Evolutionary conservation across 768 basidiomycete species (phyloP).

Genomic region (Cyathus striatus): DNA sequence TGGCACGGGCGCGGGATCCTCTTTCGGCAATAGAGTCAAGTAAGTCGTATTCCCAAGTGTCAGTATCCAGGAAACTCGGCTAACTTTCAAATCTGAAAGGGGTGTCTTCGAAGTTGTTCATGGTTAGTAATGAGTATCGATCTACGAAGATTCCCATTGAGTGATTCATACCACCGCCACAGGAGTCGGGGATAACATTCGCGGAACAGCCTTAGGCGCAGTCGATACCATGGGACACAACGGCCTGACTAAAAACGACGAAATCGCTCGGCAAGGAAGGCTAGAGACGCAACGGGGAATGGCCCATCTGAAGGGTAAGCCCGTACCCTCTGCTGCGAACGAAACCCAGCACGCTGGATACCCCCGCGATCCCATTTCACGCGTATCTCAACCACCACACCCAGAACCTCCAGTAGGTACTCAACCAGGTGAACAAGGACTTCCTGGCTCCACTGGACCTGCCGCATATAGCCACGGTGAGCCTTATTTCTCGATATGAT

Average conservation of each 20-base stretch:
- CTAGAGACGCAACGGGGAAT: slow-evolving; percentile 35
- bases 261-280: slow-evolving; percentile 29
- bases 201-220: slow-evolving; percentile 35
- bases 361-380: too few relatives aligned
- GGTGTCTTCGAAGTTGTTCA: slow-evolving; percentile 31
- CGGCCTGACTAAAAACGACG: slow-evolving; percentile 24
- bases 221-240: slow-evolving; percentile 27
- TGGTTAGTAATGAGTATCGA: slow-evolving; percentile 16
- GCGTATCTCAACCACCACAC: too few relatives aligned
- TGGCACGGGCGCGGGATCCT: slow-evolving; percentile 6
- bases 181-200: slow-evolving; percentile 41
- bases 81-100: slow-evolving; percentile 12
- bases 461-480: too few relatives aligned
- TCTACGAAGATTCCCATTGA: neutral
- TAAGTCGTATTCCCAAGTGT: slow-evolving; percentile 9
- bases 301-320: slow-evolving; percentile 18
- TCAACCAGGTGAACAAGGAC: too few relatives aligned
- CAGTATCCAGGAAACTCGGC: too few relatives aligned
- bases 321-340: neutral
- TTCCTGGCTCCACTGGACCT: too few relatives aligned
- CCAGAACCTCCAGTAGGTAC: too few relatives aligned
- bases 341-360: neutral
- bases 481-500: too few relatives aligned
- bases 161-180: neutral
- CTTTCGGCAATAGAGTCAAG: slow-evolving; percentile 15